These are phyloP conservation scores for Ophiostoma pallidulum DNA, from an alignment of 2,329 filamentous ascomycete species.

Conservation along the genomic window DNA sequence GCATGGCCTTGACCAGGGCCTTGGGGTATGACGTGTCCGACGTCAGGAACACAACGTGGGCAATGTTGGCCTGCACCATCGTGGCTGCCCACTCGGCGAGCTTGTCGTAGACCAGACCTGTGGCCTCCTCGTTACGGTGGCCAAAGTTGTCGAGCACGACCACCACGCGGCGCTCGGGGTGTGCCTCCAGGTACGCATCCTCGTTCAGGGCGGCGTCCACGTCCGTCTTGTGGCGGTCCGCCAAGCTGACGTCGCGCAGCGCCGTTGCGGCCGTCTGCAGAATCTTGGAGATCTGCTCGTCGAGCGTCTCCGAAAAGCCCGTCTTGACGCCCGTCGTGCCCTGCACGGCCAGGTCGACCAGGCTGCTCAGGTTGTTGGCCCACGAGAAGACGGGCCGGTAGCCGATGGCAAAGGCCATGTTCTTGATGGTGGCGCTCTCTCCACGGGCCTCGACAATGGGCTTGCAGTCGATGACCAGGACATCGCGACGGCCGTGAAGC, in stretches of 20 bases:
- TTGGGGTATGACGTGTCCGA: slow-evolving; percentile 85
- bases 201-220: slow-evolving; percentile 50
- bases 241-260: slow-evolving; percentile 66
- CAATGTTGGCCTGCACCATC: slow-evolving; percentile 76
- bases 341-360: slow-evolving; percentile 86
- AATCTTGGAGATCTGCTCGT: slow-evolving; percentile 83
- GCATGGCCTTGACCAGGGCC: slow-evolving; percentile 73
- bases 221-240: slow-evolving; percentile 55
- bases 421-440: slow-evolving; percentile 74
- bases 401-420: slow-evolving; percentile 73
- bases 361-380: slow-evolving; percentile 89
- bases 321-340: slow-evolving; percentile 90
- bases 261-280: slow-evolving; percentile 73
- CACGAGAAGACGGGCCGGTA: slow-evolving; percentile 92
- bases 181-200: slow-evolving; percentile 82
- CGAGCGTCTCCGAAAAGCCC: slow-evolving; percentile 86
- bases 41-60: slow-evolving; percentile 90
- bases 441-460: slow-evolving; percentile 84
- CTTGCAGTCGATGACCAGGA: slow-evolving; percentile 85
- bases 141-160: slow-evolving; percentile 89
- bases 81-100: slow-evolving; percentile 83
- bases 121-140: slow-evolving; percentile 61
- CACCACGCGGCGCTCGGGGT: slow-evolving; percentile 73
- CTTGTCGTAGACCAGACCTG: slow-evolving; percentile 60
- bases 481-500: slow-evolving; percentile 63